Percentiles rank a stretch among this genome's conserved stretches.
Evolutionary conservation across 805 yeast genomes (phyloP).

Genomic region (Metschnikowia gelsemii): DNA sequence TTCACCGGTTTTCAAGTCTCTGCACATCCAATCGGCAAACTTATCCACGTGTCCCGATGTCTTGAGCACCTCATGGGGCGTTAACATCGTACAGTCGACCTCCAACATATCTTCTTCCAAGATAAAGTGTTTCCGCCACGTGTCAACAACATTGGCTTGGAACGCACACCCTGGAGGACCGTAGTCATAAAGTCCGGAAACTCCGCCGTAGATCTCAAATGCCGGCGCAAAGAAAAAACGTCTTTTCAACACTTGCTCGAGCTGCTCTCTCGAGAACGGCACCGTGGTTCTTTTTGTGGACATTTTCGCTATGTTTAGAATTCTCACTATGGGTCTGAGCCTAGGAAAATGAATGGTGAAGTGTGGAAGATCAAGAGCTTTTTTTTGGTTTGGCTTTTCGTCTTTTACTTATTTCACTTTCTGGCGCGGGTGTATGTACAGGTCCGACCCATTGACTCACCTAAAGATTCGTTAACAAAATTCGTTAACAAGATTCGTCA

Average conservation of each 20-base stretch:
- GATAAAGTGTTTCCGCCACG: slow-evolving; percentile 97
- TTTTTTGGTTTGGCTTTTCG: not conserved
- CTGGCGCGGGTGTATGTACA: not conserved
- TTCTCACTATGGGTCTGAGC: not conserved
- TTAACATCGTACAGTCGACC: slow-evolving; percentile 96
- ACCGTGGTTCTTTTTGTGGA: slow-evolving; percentile 10
- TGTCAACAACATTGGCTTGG: slow-evolving; percentile 92
- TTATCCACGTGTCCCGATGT: slow-evolving; percentile 99
- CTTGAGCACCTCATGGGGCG: slow-evolving; percentile 96
- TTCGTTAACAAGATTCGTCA: no score
- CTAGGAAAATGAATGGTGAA: slow-evolving; percentile 8
- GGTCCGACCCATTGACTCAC: no score
- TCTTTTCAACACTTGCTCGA: slow-evolving; percentile 89
- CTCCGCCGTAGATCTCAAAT: slow-evolving; percentile 97
- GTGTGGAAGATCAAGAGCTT: not conserved
- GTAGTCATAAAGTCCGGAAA: slow-evolving; percentile 94
- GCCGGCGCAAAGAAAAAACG: slow-evolving; percentile 98
- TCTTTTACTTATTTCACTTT: not conserved
- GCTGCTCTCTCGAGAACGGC: slow-evolving; percentile 76
- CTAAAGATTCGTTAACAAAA: no score
- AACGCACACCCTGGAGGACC: slow-evolving; percentile 99
- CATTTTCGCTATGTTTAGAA: slow-evolving; percentile 5
- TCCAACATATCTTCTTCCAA: slow-evolving; percentile 98
- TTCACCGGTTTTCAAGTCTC: slow-evolving; percentile 93
- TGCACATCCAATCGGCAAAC: slow-evolving; percentile 99